Evolutionary conservation across 2,329 filamentous ascomycete species (phyloP), one percentile per base, ranked within the genome.

Genomic region (Ploettnerulaceae sp.): DNA sequence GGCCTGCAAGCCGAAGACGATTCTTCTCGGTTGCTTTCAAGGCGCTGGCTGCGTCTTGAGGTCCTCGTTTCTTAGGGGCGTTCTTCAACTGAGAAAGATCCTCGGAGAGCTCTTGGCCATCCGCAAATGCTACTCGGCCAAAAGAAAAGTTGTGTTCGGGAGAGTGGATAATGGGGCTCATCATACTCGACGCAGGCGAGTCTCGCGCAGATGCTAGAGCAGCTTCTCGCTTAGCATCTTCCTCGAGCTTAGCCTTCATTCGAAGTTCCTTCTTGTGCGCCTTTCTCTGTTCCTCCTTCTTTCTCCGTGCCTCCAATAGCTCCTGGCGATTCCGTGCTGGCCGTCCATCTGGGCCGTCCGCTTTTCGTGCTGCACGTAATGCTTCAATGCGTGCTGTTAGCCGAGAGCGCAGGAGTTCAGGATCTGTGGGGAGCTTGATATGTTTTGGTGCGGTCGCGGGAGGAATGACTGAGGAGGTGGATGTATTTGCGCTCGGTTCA

Each of bases 21-120:
- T 95, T 91, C 61, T 88, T 86, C 68, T 96, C 84, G 1, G 88
- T 81, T 42, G 86, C 87, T 58, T 85, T 77, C n/a, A 98, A 79
- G 5, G 90, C 89, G 1, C 88, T 88, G 63, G 87, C 87, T 36
- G 87, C 74, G 66, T 98, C 93, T 47, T 83, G 84, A 1, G 89
- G 85, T 0, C 90, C 90, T 67, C 87, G 89, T 66, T 81, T 84
- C 70, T 86, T 88, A 61, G 77, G 78, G 51, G 80, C 76, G 44
- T 83, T 82, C 12, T 86, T 67, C 14, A 84, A 69, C 33, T 70
- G 71, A 4, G 72, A 71, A 14, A 86, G 74, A 47, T 83, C 81
- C 51, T 87, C 78, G 40, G 91, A 87, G 38, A 94, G 74, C 53
- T 85, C 77, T 41, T 88, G 78, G 29, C 91, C 91, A 63, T 97